A percentile compares a stretch with the other conserved stretches of the same genome.
Evolutionary conservation across 805 yeast genomes (phyloP).

Genomic region (Pichia californica): DNA sequence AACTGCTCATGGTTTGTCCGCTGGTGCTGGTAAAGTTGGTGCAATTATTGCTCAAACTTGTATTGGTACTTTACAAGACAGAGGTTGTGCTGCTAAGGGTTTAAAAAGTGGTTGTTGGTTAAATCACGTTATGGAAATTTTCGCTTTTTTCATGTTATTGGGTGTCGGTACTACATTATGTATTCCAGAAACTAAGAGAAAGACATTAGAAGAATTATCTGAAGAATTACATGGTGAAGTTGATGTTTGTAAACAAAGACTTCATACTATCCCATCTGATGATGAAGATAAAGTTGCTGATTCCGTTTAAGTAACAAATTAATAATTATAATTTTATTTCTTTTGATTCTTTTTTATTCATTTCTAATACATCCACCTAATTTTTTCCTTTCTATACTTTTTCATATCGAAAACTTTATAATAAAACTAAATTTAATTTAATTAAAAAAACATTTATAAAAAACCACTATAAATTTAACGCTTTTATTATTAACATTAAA

Average conservation of each 20-base stretch:
- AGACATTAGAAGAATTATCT: slow-evolving; percentile 75
- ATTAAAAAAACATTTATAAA: too few species aligned
- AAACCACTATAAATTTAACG: too few species aligned
- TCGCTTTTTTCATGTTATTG: slow-evolving; percentile 82
- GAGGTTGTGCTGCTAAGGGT: slow-evolving; percentile 56
- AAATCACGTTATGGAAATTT: slow-evolving; percentile 89
- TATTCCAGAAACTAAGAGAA: slow-evolving; percentile 87
- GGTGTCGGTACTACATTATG: slow-evolving; percentile 62
- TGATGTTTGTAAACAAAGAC: slow-evolving; percentile 29
- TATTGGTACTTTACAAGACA: slow-evolving; percentile 75
- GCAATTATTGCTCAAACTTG: slow-evolving; percentile 88
- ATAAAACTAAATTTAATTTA: too few species aligned
- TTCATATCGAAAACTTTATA: too few species aligned
- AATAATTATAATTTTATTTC: too few species aligned
- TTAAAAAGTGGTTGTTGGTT: slow-evolving; percentile 61
- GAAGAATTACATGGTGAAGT: slow-evolving; percentile 81
- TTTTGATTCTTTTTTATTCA: not conserved
- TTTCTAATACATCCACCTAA: too few species aligned
- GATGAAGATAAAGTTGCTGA: slow-evolving; percentile 23
- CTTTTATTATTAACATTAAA: too few species aligned
- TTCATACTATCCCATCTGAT: slow-evolving; percentile 18
- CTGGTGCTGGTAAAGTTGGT: slow-evolving; percentile 87
- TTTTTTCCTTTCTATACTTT: too few species aligned
- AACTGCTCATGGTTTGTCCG: slow-evolving; percentile 90
- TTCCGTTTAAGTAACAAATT: slow-evolving; percentile 8